phyloP scores from a whole-genome alignment of 176 grass and related monocot species.

The Guadua angustifolia region DNA sequence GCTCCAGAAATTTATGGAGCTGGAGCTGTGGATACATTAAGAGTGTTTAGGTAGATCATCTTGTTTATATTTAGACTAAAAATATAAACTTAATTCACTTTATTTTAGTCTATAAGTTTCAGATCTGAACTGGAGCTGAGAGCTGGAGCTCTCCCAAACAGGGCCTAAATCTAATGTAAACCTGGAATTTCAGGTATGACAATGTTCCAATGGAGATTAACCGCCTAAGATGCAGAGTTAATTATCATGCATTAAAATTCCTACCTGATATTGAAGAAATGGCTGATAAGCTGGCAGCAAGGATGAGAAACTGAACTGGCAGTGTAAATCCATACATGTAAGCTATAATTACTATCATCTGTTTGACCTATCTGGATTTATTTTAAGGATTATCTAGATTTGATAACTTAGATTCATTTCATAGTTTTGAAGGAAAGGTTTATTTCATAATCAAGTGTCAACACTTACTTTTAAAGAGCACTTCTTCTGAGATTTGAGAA shows the following conservation, averaged over 20 bases:
- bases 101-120: too few species aligned
- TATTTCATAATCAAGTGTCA: constrained; percentile 15
- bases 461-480: constrained; percentile 49
- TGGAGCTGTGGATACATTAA: too few species aligned
- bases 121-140: too few species aligned
- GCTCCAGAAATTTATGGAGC: too few species aligned
- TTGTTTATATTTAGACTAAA: too few species aligned
- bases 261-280: constrained; percentile 84
- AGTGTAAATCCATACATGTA: constrained; percentile 79
- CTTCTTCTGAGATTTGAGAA: constrained; percentile 92
- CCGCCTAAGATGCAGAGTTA: constrained; percentile 74
- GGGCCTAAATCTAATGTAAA: background rate
- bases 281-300: constrained; percentile 73
- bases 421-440: background rate
- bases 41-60: too few species aligned
- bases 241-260: constrained; percentile 81
- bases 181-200: constrained; percentile 63
- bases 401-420: constrained; percentile 20
- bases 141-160: too few species aligned
- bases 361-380: constrained; percentile 17
- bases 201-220: constrained; percentile 88
- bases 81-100: too few species aligned
- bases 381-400: constrained; percentile 4
- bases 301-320: constrained; percentile 74
- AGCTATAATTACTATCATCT: constrained; percentile 1